Evolutionary conservation across 1,139 yeast genomes (phyloP), one percentile per base, ranked within the genome.

Genomic region (Yamadazyma trypodendri): DNA sequence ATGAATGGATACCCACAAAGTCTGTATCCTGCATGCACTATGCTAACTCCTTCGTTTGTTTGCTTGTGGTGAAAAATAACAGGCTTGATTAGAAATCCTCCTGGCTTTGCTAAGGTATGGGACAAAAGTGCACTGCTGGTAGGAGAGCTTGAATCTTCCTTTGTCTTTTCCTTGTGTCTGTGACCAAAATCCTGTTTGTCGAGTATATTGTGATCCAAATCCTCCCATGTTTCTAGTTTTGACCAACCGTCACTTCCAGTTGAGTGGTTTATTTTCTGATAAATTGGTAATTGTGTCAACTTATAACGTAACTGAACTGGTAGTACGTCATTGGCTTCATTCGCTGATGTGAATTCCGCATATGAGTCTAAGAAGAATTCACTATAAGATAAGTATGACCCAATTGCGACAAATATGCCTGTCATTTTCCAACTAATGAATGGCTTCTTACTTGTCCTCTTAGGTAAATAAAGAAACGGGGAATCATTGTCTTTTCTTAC

Each of bases 1-100:
- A 90, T 65, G 49, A 86, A 81, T 1, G 97, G 97, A 55, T 84
- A 89, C 2, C 97, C 97, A 34, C 94, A 81, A 25, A 89, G 62
- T 44, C 75, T 75, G 54, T 83, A 79, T 0, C 97, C 97, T 35
- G 84, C 72, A 56, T 88, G 95, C 20, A 87, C 70, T 3, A 84
- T 70, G 0, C 88, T 75, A 0, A 85, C 73, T 0, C 84, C 73
- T 43, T 86, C 83, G 41, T 77, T 70, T 2, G 79, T 75, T 24
- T 63, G 64, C 7, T 63, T 50, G 47, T 85, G 79, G 45, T 79
- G 77, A 54, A 84, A 89, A 13, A 84, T 72, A 16, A 80, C 68
- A 2, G 96, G 96, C 33, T 81, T 77, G 32, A 86, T 73, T 7
- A 88, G 74, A 39, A 89, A 73, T 0, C 90, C 95, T 3, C 96